Evolutionary conservation across 2,329 filamentous ascomycete species (phyloP).

Genomic region (Penicillium aurantiogriseum): DNA sequence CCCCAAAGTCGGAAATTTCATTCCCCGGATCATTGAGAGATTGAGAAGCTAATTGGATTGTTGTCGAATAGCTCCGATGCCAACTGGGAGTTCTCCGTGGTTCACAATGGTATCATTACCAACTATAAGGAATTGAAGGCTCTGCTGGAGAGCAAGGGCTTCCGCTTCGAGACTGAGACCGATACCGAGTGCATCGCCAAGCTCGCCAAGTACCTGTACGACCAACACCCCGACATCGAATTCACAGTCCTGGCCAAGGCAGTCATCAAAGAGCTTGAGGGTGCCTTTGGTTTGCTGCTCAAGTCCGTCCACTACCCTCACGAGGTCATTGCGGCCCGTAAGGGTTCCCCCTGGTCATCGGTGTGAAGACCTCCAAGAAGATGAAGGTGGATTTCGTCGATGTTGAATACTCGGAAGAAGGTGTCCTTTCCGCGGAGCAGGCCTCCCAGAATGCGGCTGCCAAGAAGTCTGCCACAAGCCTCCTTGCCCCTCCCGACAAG

Average conservation of each 20-base stretch:
- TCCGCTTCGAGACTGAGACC: conserved; percentile 98
- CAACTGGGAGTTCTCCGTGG: conserved; percentile 92
- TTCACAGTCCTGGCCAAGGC: conserved; percentile 97
- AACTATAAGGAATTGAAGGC: conserved; percentile 99
- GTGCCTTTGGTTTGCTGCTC: conserved; percentile 93
- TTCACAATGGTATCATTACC: conserved; percentile 99
- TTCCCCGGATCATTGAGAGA: neutral
- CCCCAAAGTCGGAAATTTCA: neutral
- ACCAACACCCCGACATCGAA: conserved; percentile 88
- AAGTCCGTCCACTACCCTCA: conserved; percentile 99
- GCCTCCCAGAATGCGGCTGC: conserved; percentile 95
- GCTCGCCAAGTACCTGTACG: conserved; percentile 96
- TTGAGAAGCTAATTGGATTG: neutral
- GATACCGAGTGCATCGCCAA: conserved; percentile 99
- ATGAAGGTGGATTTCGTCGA: conserved; percentile 99
- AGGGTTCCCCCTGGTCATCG: conserved; percentile 96
- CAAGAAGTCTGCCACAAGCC: conserved; percentile 76
- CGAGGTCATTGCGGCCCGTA: conserved; percentile 95
- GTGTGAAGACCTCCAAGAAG: conserved; percentile 94
- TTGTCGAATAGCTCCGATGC: conserved; percentile 70
- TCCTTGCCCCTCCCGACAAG: conserved; percentile 92
- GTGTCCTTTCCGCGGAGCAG: conserved; percentile 83
- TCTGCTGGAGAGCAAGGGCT: conserved; percentile 88
- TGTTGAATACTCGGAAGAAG: conserved; percentile 92
- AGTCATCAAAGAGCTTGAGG: conserved; percentile 96